phyloP scores from a whole-genome alignment of 768 basidiomycete species.

The Pholiota conissans region DNA sequence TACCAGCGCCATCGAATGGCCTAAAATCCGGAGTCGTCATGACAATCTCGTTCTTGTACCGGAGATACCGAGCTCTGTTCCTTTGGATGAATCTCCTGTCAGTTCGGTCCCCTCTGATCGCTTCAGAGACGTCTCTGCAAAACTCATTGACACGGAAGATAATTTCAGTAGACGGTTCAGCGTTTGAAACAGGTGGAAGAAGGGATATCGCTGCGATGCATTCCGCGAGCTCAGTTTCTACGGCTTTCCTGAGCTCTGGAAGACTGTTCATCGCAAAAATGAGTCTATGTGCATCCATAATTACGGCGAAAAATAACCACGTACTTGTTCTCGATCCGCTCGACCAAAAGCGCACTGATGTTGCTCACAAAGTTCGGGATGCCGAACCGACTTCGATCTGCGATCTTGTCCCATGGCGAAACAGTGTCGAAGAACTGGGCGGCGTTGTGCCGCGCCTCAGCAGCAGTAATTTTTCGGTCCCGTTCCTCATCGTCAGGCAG shows the following conservation, averaged over 20 bases:
- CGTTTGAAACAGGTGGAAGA: constrained; percentile 39
- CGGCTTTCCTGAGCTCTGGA: constrained; percentile 40
- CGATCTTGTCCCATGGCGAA: constrained; percentile 53
- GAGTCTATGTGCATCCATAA: background rate
- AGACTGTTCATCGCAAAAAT: constrained; percentile 34
- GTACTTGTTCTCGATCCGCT: constrained; percentile 52
- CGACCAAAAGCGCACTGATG: constrained; percentile 52
- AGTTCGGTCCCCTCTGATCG: constrained; percentile 24
- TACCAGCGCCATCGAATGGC: constrained; percentile 18
- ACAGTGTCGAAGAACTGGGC: constrained; percentile 45
- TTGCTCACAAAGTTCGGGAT: constrained; percentile 51
- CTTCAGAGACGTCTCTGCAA: constrained; percentile 29
- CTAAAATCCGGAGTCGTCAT: constrained; percentile 34
- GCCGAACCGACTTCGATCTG: constrained; percentile 51
- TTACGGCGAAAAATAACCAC: no score
- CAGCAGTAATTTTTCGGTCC: constrained; percentile 29
- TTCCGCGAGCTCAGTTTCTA: constrained; percentile 37
- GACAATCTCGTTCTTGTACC: constrained; percentile 30
- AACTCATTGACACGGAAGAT: constrained; percentile 44
- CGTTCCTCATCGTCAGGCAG: constrained; percentile 64
- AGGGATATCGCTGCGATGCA: constrained; percentile 31
- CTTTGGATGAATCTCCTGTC: constrained; percentile 28
- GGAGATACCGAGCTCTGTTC: constrained; percentile 26
- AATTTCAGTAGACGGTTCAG: constrained; percentile 47
- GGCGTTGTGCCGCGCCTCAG: constrained; percentile 37